A percentile compares a stretch with the other conserved stretches of the same genome.
Conservation (phyloP, 257 asterid species). For the Fraxinus pennsylvanica region DNA sequence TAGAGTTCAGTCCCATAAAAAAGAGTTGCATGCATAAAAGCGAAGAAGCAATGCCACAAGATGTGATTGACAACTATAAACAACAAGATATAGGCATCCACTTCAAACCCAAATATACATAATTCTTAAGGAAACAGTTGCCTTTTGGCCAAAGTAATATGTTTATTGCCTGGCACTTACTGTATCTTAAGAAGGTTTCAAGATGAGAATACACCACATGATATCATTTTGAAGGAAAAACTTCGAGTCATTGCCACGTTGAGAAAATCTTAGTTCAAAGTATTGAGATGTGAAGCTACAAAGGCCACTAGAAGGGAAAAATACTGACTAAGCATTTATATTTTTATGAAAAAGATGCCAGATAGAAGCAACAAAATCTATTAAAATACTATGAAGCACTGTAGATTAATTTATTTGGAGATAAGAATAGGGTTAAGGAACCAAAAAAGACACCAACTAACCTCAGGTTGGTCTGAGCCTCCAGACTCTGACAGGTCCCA, state of each 20-base stretch:
- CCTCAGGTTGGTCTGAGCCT: constrained; percentile 68
- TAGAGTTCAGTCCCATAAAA: constrained; percentile 27
- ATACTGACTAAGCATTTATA: neutral
- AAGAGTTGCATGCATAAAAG: constrained; percentile 9
- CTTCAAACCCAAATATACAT: neutral
- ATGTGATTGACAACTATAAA: constrained; percentile 8
- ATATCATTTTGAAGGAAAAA: neutral
- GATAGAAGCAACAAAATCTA: neutral
- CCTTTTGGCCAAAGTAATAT: neutral
- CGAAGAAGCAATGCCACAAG: constrained; percentile 1
- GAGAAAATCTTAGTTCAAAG: neutral
- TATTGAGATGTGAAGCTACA: neutral
- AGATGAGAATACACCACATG: neutral
- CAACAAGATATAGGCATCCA: constrained; percentile 4
- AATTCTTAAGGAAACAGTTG: neutral
- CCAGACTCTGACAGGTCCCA: constrained; percentile 97
- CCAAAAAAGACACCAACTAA: constrained; percentile 28
- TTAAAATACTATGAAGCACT: constrained; percentile 7
- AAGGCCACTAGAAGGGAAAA: neutral
- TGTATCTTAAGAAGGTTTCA: neutral
- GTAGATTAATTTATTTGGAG: constrained; percentile 3
- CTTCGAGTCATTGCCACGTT: too few species aligned
- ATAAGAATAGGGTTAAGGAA: constrained; percentile 21
- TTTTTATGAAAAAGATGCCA: neutral
- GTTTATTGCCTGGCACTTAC: neutral